These are phyloP conservation scores for Berberis thunbergii DNA, from an alignment of 164 flowering plant genomes.

Conservation along the genomic window DNA sequence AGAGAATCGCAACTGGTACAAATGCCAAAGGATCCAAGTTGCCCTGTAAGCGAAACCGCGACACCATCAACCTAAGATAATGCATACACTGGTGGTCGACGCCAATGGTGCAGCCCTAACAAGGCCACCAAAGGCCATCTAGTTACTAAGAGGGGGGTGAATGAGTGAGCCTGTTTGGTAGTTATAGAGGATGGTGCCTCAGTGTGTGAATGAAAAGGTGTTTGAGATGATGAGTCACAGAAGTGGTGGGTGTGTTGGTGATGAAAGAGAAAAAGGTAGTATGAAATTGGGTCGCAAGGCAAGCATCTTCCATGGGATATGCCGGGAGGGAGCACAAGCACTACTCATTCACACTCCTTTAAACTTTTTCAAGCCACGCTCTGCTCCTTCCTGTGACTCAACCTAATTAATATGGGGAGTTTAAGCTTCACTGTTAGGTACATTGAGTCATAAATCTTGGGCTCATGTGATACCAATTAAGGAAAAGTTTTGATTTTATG, in stretches of 20 bases:
- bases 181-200: not conserved
- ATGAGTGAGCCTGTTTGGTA: not conserved
- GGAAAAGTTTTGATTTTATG: too few species aligned
- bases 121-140: not conserved
- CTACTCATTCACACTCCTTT: not conserved
- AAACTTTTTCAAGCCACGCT: not conserved
- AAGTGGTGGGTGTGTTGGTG: not conserved
- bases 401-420: too few species aligned
- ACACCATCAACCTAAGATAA: not conserved
- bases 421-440: too few species aligned
- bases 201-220: not conserved
- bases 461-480: too few species aligned
- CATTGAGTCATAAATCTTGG: too few species aligned
- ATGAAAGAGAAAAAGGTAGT: not conserved
- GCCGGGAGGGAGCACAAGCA: not conserved
- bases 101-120: not conserved
- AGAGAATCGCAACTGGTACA: not conserved
- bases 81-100: not conserved
- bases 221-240: not conserved
- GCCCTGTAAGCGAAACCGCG: conserved; percentile 10
- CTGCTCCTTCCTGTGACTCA: too few species aligned
- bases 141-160: not conserved
- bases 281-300: not conserved
- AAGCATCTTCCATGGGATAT: conserved; percentile 15
- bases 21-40: conserved; percentile 19